Evolutionary conservation across 2,329 filamentous ascomycete genomes (phyloP).

Genomic region (Pestalotiopsis sp.): DNA sequence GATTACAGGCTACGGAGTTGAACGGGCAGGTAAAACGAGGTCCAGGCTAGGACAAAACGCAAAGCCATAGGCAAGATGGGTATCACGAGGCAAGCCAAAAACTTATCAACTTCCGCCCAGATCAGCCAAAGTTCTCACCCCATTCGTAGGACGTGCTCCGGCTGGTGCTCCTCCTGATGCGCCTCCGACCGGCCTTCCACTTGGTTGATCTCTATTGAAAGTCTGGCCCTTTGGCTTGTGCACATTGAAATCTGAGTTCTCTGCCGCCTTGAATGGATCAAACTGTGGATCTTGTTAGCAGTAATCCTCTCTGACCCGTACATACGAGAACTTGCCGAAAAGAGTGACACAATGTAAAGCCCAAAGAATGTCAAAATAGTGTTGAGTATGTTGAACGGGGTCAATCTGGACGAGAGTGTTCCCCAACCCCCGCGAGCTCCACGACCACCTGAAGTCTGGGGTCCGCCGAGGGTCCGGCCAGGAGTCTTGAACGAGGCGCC

Average conservation of each 20-base stretch:
- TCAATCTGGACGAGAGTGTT: constrained; percentile 27
- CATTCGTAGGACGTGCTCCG: constrained; percentile 25
- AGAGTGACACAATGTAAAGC: constrained; percentile 63
- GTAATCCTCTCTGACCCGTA: constrained; percentile 2
- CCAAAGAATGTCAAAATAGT: constrained; percentile 58
- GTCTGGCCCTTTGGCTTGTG: constrained; percentile 40
- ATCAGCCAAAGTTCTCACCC: constrained; percentile 55
- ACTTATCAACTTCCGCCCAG: constrained; percentile 38
- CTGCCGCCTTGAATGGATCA: constrained; percentile 64
- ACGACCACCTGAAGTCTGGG: constrained; percentile 22
- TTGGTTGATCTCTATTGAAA: constrained; percentile 19
- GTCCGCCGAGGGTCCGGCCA: constrained; percentile 60
- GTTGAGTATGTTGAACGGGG: constrained; percentile 50
- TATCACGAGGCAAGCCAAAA: background rate
- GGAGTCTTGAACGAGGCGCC: constrained; percentile 55
- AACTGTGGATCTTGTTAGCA: constrained; percentile 41
- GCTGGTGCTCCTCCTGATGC: constrained; percentile 26
- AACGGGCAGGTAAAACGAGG: background rate
- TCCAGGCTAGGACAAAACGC: background rate
- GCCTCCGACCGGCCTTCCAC: constrained; percentile 28
- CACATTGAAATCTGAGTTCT: constrained; percentile 62
- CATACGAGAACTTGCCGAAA: constrained; percentile 50
- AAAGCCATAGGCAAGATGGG: background rate
- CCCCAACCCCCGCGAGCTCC: constrained; percentile 22
- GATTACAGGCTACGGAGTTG: background rate